These are phyloP conservation scores for Collybia nuda DNA, from an alignment of 768 basidiomycete species.

Conservation along the genomic window DNA sequence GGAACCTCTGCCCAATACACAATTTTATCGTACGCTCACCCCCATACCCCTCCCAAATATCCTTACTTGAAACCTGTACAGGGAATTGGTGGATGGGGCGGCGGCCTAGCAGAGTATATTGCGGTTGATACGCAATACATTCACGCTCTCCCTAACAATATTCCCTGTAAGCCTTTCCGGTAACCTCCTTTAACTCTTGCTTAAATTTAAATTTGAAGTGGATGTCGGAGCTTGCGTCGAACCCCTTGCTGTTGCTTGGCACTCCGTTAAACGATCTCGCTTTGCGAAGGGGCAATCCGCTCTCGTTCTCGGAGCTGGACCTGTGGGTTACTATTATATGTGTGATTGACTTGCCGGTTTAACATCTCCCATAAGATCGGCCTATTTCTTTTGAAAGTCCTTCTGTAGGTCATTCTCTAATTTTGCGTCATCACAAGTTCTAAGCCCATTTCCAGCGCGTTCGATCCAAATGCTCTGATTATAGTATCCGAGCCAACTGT, in stretches of 20 bases:
- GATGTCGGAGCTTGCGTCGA: conserved; percentile 48
- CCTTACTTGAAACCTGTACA: conserved; percentile 10
- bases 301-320: conserved; percentile 44
- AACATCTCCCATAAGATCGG: conserved; percentile 28
- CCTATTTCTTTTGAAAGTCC: conserved; percentile 33
- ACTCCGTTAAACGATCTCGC: conserved; percentile 40
- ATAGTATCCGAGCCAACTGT: conserved; percentile 41
- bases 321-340: conserved; percentile 26
- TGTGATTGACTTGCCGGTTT: background rate
- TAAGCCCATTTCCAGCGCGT: conserved; percentile 16
- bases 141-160: conserved; percentile 34
- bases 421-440: background rate
- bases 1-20: conserved; percentile 31
- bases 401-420: conserved; percentile 21
- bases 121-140: conserved; percentile 31
- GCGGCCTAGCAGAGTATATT: conserved; percentile 45
- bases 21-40: conserved; percentile 33
- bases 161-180: conserved; percentile 28
- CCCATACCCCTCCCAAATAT: background rate
- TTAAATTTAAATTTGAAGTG: conserved; percentile 25
- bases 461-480: conserved; percentile 24
- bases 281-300: conserved; percentile 36
- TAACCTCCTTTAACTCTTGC: too few species aligned
- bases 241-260: conserved; percentile 46
- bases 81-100: conserved; percentile 38